Evolutionary conservation across 2,329 filamentous ascomycete species (phyloP), one percentile per base, ranked within the genome.

Genomic region (Stromatinia cepivora): DNA sequence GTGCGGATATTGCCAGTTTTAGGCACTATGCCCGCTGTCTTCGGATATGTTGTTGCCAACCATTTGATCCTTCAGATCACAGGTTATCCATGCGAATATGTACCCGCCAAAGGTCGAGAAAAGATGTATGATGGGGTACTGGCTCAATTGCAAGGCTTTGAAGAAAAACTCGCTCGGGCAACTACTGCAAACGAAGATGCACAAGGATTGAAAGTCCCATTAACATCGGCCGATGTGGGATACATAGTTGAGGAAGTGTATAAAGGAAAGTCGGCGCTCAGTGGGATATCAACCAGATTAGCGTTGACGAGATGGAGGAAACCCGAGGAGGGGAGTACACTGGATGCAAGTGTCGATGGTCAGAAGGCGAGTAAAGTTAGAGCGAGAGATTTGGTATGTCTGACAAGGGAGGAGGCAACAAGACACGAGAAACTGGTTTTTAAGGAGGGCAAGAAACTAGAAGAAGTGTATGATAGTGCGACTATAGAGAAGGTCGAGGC

Each of bases 1-100:
- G 92, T 97, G 13, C 87, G 95, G n/a, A 99, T 99, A 69, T 81
- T 99, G 11, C 95, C 95, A 0, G 95, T 99, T 0, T 82, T 99
- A 4, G 95, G 95, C 0, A 99, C 95, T 0, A 97, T 99, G 94
- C 95, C 95, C 0, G 94, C 95, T 3, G 90, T 98, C 0, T 99
- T 99, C 79, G 95, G 95, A 11, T 91, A 97, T 69, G 92, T 91
- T 0, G 88, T 92, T 11, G 95, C 95, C 5, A 99, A 98, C 80
- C 93, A 98, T 78, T 88, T 98, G 70, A 94, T 99, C 73, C 85
- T 97, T 69, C 87, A 88, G 70, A 87, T 98, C 59, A 81, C 85
- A 73, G 92, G 89, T 10, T 99, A 99, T 76, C 95, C 95, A 0
- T 87, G 91, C 61, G 93, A 97, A 72, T 97, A 95, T 78, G 82